A percentile compares a stretch with the other conserved stretches of the same genome.
phyloP scores from a whole-genome alignment of 371 early-diverging fungal species.

The Mucor ambiguus region DNA sequence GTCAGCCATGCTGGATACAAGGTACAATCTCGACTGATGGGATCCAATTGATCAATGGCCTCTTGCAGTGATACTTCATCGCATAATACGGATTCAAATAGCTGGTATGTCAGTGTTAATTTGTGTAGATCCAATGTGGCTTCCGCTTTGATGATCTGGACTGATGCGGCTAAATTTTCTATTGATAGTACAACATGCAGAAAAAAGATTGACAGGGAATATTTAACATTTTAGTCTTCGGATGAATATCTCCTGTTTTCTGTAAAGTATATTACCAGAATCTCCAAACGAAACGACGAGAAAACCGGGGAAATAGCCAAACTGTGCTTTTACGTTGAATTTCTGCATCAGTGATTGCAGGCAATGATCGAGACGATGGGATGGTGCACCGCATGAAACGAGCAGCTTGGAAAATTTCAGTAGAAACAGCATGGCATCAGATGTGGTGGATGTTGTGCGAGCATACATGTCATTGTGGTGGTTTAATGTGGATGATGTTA shows the following conservation, averaged over 20 bases:
- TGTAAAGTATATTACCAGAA: conserved; percentile 21
- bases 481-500: not conserved
- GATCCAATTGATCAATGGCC: conserved; percentile 55
- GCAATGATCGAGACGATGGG: conserved; percentile 72
- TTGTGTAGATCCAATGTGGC: conserved; percentile 59
- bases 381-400: conserved; percentile 71
- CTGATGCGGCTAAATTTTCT: conserved; percentile 45
- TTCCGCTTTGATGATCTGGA: conserved; percentile 59
- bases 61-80: conserved; percentile 50
- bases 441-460: not conserved
- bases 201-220: not conserved
- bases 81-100: conserved; percentile 57
- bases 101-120: conserved; percentile 53
- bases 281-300: conserved; percentile 69
- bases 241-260: not conserved
- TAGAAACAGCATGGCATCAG: conserved; percentile 16
- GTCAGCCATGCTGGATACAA: conserved; percentile 54
- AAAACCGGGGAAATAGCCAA: conserved; percentile 63
- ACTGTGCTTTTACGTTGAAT: conserved; percentile 53
- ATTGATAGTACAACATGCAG: not conserved
- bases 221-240: not conserved
- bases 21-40: conserved; percentile 39
- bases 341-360: conserved; percentile 49
- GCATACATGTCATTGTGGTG: not conserved
- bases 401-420: conserved; percentile 52